Evolutionary conservation across 164 flowering plant genomes (phyloP).

Genomic region (Macadamia integrifolia): DNA sequence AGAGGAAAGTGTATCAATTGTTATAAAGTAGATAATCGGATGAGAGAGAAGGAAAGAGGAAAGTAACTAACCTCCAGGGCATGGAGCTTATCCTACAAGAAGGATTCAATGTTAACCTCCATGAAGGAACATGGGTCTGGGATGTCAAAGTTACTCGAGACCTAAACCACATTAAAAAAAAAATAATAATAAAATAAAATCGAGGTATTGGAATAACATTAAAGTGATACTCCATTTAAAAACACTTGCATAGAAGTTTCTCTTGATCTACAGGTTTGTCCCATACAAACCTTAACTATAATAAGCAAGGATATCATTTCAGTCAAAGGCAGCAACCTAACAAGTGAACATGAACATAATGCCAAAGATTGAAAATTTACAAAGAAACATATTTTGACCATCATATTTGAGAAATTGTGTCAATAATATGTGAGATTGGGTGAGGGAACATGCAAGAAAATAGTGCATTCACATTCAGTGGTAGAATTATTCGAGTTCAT

Average conservation of each 20-base stretch:
- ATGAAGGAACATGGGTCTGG: slow-evolving; percentile 78
- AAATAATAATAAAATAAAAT: background rate
- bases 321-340: too few species aligned
- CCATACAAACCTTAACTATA: background rate
- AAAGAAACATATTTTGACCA: too few species aligned
- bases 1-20: too few species aligned
- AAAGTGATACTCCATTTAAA: background rate
- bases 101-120: slow-evolving; percentile 65
- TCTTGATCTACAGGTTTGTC: background rate
- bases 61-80: slow-evolving; percentile 8
- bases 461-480: too few species aligned
- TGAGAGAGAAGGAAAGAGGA: background rate
- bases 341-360: too few species aligned
- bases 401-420: too few species aligned
- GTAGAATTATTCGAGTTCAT: too few species aligned
- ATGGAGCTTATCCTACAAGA: slow-evolving; percentile 26
- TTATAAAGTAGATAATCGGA: background rate
- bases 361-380: too few species aligned
- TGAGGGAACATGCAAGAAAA: too few species aligned
- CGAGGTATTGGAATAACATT: background rate
- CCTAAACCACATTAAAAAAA: slow-evolving; percentile 35
- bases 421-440: too few species aligned
- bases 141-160: slow-evolving; percentile 71
- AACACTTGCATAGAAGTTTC: background rate
- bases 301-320: background rate